Evolutionary conservation across 2,329 filamentous ascomycete genomes (phyloP).

Genomic region (Pestalotiopsis sp.): DNA sequence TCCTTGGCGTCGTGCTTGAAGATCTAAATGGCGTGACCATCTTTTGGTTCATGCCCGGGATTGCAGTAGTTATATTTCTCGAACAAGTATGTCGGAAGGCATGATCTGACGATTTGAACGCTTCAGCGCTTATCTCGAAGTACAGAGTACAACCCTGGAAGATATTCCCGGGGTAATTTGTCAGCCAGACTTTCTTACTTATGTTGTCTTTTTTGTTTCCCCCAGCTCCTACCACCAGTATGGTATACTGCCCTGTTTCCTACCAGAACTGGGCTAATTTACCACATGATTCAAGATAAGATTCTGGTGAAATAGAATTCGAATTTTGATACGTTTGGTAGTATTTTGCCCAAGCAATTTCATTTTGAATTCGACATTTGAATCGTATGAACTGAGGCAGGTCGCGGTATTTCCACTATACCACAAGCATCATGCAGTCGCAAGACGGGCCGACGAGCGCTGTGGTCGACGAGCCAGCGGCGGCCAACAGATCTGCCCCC

Average conservation of each 20-base stretch:
- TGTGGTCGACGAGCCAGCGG: neutral
- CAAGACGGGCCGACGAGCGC: neutral
- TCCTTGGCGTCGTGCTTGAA: neutral
- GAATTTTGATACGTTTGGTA: no score
- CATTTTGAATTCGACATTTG: no score
- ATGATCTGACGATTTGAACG: neutral
- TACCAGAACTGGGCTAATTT: neutral
- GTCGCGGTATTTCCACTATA: neutral
- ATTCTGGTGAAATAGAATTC: no score
- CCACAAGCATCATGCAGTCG: neutral
- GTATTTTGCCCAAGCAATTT: no score
- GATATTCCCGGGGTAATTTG: neutral
- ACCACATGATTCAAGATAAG: no score
- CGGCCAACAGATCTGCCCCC: neutral
- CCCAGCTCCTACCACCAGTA: no score
- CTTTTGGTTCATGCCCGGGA: neutral
- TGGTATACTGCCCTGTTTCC: neutral
- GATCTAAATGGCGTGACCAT: neutral
- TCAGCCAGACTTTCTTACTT: neutral
- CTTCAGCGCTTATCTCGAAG: no score
- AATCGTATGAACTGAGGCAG: neutral
- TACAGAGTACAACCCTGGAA: neutral
- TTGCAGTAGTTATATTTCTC: neutral
- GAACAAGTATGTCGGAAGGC: neutral
- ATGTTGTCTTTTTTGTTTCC: neutral